phyloP scores from a whole-genome alignment of 148 eudicot genomes.

The Rhododendron molle region DNA sequence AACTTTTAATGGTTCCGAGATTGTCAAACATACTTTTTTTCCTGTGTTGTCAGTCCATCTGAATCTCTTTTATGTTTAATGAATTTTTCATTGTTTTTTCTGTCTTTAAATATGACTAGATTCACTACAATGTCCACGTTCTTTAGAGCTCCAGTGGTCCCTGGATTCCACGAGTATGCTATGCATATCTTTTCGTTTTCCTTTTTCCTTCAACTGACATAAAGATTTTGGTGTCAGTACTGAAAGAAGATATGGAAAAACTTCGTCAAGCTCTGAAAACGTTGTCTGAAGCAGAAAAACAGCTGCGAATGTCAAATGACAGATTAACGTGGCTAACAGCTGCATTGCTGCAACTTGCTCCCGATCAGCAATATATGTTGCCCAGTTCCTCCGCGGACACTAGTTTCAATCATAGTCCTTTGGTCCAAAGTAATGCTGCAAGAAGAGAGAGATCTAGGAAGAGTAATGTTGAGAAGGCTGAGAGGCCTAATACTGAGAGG shows the following conservation, averaged over 20 bases:
- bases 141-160: neutral
- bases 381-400: constrained; percentile 70
- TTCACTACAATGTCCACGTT: neutral
- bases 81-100: neutral
- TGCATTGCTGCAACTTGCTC: constrained; percentile 93
- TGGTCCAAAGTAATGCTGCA: constrained; percentile 26
- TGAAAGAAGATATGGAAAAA: constrained; percentile 91
- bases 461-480: constrained; percentile 37
- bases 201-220: neutral
- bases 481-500: constrained; percentile 32
- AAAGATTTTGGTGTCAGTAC: constrained; percentile 42
- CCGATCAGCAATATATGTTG: constrained; percentile 75
- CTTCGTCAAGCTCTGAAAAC: constrained; percentile 91
- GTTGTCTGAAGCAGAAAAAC: constrained; percentile 93
- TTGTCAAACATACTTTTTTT: neutral
- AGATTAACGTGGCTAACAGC: constrained; percentile 91
- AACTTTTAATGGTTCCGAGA: neutral
- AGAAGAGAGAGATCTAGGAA: constrained; percentile 41
- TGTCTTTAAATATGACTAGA: neutral
- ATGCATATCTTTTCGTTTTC: neutral
- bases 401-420: constrained; percentile 64
- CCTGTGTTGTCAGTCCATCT: neutral
- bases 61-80: neutral
- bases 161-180: neutral
- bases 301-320: constrained; percentile 84